Conservation (phyloP, 345 rosid genomes). For the Camelina hispida region DNA sequence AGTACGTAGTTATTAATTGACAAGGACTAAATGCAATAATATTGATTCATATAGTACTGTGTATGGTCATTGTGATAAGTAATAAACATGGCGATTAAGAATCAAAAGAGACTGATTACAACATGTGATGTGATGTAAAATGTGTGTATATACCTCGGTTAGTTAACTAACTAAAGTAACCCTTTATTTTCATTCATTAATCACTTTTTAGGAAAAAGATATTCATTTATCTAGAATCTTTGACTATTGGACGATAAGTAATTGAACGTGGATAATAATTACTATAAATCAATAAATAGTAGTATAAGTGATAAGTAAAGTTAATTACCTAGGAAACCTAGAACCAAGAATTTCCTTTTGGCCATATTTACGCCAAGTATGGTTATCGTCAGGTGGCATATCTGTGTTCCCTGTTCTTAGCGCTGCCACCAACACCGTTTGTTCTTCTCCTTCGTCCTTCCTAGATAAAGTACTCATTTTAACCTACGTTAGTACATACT, state of each 20-base stretch:
- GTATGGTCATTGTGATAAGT: slow-evolving; percentile 21
- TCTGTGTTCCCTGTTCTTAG: slow-evolving; percentile 68
- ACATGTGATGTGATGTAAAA: slow-evolving; percentile 27
- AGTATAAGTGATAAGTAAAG: neutral
- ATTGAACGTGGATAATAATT: neutral
- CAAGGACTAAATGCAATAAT: neutral
- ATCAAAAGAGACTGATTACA: slow-evolving; percentile 35
- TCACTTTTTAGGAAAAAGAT: neutral
- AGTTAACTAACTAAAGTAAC: slow-evolving; percentile 10
- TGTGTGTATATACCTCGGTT: neutral
- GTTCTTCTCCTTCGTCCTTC: slow-evolving; percentile 47
- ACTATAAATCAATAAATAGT: neutral
- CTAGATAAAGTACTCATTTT: slow-evolving; percentile 35
- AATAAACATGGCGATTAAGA: slow-evolving; percentile 21
- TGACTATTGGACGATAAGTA: slow-evolving; percentile 8
- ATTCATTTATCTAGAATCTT: slow-evolving; percentile 17
- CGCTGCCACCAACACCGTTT: slow-evolving; percentile 54
- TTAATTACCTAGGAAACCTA: slow-evolving; percentile 66
- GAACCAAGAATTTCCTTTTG: slow-evolving; percentile 87
- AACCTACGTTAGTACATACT: slow-evolving; percentile 6
- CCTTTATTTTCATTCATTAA: neutral
- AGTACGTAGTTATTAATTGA: neutral
- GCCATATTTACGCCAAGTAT: slow-evolving; percentile 88
- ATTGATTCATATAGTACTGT: neutral
- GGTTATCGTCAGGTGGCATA: slow-evolving; percentile 80